phyloP scores from a whole-genome alignment of 78 protist genomes.

The Dictyostelium brefeldianum region DNA sequence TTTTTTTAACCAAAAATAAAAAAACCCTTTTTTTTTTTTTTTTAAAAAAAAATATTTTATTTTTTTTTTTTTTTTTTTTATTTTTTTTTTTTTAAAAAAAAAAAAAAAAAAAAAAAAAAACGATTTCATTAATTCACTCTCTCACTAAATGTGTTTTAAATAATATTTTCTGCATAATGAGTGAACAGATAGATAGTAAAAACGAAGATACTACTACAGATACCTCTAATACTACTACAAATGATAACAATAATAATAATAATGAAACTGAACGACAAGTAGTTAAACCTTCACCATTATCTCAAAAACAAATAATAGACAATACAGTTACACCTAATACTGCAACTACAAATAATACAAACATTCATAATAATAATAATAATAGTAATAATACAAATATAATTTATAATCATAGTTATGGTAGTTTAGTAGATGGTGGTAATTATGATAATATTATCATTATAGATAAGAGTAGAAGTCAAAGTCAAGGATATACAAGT shows the following conservation, averaged over 20 bases:
- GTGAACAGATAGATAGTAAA: no score
- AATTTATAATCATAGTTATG: constrained; percentile 12
- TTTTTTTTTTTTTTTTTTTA: background rate
- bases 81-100: background rate
- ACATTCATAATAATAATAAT: constrained; percentile 1
- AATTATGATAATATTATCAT: background rate
- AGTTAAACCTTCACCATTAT: background rate
- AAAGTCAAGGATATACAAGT: constrained; percentile 10
- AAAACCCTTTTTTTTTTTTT: no score
- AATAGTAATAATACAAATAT: background rate
- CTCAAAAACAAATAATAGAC: background rate
- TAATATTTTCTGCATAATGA: no score
- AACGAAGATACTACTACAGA: background rate
- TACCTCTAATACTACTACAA: background rate
- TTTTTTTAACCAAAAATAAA: no score
- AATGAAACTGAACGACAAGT: no score
- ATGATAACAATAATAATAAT: background rate
- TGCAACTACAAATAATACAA: background rate
- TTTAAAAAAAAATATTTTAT: background rate
- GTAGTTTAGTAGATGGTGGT: constrained; percentile 16
- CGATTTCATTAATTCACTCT: background rate
- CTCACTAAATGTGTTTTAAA: background rate
- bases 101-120: no score
- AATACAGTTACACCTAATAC: no score
- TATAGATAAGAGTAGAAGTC: constrained; percentile 19